These are phyloP conservation scores for Lizonia empirigonia DNA, from an alignment of 2,329 filamentous ascomycete species.

Conservation along the genomic window DNA sequence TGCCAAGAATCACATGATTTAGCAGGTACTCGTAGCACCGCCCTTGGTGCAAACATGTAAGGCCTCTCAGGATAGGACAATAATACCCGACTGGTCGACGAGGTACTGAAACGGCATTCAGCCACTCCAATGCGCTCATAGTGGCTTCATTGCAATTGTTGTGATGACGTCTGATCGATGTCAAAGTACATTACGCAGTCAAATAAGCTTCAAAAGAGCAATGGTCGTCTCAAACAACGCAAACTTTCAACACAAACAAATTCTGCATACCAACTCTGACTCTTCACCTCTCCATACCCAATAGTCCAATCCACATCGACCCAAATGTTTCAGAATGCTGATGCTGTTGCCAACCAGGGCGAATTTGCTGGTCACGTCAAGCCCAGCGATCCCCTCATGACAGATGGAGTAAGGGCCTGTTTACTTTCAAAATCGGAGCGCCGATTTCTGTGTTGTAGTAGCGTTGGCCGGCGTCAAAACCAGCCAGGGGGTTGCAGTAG, in stretches of 20 bases:
- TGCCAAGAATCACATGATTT: neutral
- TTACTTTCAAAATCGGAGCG: no score
- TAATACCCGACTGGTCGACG: slow-evolving; percentile 1
- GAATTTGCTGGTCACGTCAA: slow-evolving; percentile 61
- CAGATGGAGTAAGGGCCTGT: slow-evolving; percentile 63
- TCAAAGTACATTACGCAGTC: slow-evolving; percentile 12
- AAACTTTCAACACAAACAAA: neutral
- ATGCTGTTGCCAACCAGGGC: slow-evolving; percentile 59
- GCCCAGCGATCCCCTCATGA: slow-evolving; percentile 60
- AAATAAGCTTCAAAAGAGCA: slow-evolving; percentile 3
- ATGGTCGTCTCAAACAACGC: neutral
- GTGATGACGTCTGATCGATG: slow-evolving; percentile 13
- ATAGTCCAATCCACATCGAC: neutral
- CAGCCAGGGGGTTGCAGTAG: no score
- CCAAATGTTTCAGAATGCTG: slow-evolving; percentile 55
- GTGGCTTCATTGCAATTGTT: neutral
- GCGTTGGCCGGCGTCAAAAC: no score
- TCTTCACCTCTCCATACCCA: neutral
- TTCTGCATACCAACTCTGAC: neutral
- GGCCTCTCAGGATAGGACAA: neutral
- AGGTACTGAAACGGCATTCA: slow-evolving; percentile 4
- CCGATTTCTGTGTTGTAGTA: no score
- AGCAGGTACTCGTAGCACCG: neutral
- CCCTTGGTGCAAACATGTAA: neutral
- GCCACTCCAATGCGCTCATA: slow-evolving; percentile 5